Evolutionary conservation across 768 basidiomycete species (phyloP), one percentile per base, ranked within the genome.

Genomic region (Lactarius tabidus): DNA sequence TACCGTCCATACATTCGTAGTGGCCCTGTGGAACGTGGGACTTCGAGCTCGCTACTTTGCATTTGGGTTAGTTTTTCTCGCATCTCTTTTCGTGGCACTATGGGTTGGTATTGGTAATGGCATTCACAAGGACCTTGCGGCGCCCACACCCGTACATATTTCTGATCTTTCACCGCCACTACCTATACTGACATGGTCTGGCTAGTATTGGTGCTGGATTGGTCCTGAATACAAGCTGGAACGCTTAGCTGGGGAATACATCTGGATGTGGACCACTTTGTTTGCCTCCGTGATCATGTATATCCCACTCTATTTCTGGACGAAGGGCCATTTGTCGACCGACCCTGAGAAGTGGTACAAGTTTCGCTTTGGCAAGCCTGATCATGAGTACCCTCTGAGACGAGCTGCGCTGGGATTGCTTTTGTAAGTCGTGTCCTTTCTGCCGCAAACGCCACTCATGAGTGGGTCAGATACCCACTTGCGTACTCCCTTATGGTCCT

Each of bases 221-320:
- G 72, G 75, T 31, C 54, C 70, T 12, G 57, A 73, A 12, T 76
- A 73, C 68, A 43, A 71, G 2, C 61, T 65, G 7, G 72, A 76
- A 65, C 72, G 76, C 17, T 72, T 80, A 20, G 74, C 69, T 43
- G 79, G 77, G 7, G 79, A 80, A 68, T 82, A 82, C 62, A 39
- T 79, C 23, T 81, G 80, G 80, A 72, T 81, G 39, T 80, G 81
- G 81, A 57, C 78, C 35, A 73, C 79, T 2, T 72, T 80, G 12
- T 66, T 69, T 39, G 64, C 75, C 53, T 79, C 78, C 6, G 60
- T 75, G 33, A 23, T 75, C 9, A 65, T 74, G 4, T 80, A 80
- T 66, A 67, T 75, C 58, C 72, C 74, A 0, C 72, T 79, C 31
- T 79, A 74, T 67, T 70, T 79, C 62, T 75, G 76, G 72, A 74